Percentiles rank a stretch among this genome's conserved stretches.
These are phyloP conservation scores for Chenopodium formosanum DNA, from an alignment of 148 eudicot species.

Conservation along the genomic window DNA sequence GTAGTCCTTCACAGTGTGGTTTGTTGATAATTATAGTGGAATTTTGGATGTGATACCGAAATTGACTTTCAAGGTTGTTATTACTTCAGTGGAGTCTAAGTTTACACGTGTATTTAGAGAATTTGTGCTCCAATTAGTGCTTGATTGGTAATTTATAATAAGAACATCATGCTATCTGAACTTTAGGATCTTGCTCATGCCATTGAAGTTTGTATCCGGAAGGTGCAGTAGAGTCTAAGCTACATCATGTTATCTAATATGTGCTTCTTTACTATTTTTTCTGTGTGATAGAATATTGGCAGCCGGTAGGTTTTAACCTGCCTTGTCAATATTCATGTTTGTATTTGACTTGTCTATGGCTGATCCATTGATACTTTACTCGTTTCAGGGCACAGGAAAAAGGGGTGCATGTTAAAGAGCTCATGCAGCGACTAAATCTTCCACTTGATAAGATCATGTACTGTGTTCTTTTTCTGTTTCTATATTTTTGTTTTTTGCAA, in stretches of 20 bases:
- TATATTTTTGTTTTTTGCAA: background rate
- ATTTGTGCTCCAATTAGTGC: background rate
- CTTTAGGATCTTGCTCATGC: background rate
- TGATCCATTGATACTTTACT: background rate
- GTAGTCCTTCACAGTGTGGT: background rate
- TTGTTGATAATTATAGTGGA: background rate
- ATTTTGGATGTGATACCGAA: background rate
- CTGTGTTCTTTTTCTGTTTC: conserved; percentile 7
- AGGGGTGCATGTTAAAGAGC: conserved; percentile 59
- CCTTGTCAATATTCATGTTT: background rate
- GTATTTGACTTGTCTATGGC: background rate
- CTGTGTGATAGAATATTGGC: background rate
- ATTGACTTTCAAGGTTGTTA: background rate
- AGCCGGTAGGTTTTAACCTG: background rate
- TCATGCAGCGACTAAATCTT: conserved; percentile 45
- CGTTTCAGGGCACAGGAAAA: conserved; percentile 33
- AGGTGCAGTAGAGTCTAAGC: too few species aligned
- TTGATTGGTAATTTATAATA: background rate
- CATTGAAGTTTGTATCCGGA: background rate
- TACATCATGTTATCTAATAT: too few species aligned
- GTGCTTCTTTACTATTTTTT: background rate
- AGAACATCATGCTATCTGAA: background rate
- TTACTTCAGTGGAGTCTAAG: background rate
- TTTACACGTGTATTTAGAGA: background rate
- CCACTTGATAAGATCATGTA: conserved; percentile 65